These are phyloP conservation scores for Rugonectria rugulosa DNA, from an alignment of 2,329 filamentous ascomycete genomes.

Conservation along the genomic window DNA sequence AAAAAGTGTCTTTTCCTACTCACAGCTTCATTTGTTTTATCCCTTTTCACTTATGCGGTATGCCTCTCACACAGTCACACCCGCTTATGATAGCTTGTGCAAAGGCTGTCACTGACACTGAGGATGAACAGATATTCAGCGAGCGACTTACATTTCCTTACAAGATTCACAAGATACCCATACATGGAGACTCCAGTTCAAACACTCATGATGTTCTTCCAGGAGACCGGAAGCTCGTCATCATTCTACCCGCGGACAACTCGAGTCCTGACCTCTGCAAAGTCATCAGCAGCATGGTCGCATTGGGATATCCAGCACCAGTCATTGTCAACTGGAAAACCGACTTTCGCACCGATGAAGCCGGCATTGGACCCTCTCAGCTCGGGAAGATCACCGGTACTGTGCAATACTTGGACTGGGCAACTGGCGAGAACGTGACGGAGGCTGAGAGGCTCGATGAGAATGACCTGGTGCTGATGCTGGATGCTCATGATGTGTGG, in stretches of 20 bases:
- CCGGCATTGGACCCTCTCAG: slow-evolving; percentile 37
- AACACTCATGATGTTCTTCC: neutral
- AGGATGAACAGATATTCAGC: slow-evolving; percentile 1
- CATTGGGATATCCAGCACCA: slow-evolving; percentile 40
- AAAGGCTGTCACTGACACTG: neutral
- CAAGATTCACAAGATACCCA: neutral
- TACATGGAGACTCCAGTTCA: neutral
- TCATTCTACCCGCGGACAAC: slow-evolving; percentile 34
- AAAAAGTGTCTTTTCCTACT: too few relatives aligned
- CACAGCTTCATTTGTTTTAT: too few relatives aligned
- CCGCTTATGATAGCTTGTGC: too few relatives aligned
- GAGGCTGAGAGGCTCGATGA: slow-evolving; percentile 30
- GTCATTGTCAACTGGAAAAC: slow-evolving; percentile 43
- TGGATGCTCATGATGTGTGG: slow-evolving; percentile 45
- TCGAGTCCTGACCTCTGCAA: slow-evolving; percentile 42
- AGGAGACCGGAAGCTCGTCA: slow-evolving; percentile 34
- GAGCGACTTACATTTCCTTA: neutral
- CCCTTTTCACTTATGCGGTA: too few relatives aligned
- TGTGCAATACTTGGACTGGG: slow-evolving; percentile 39
- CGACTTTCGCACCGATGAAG: slow-evolving; percentile 32
- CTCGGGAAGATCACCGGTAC: slow-evolving; percentile 41
- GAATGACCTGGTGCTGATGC: slow-evolving; percentile 40
- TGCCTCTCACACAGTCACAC: too few relatives aligned
- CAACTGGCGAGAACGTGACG: slow-evolving; percentile 18
- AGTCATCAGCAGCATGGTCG: slow-evolving; percentile 37